Evolutionary conservation across 106 monocot species (phyloP).

Genomic region (Acorus gramineus): DNA sequence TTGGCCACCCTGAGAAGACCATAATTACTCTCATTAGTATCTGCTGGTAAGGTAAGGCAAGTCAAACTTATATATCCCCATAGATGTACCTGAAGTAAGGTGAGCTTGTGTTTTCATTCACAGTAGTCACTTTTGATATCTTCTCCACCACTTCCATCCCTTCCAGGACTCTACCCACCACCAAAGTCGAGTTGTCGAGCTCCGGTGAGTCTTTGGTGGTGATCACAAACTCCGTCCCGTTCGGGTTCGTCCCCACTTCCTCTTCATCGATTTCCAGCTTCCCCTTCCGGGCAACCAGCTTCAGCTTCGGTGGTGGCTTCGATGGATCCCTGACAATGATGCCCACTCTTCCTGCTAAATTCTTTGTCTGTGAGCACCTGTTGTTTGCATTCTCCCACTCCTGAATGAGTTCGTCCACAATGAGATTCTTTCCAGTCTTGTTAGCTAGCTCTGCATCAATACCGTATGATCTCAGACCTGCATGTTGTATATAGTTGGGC

Average conservation of each 20-base stretch:
- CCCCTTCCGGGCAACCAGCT: conserved; percentile 54
- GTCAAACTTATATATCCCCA: neutral
- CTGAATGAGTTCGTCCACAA: conserved; percentile 11
- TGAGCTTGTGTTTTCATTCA: conserved; percentile 52
- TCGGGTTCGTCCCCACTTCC: conserved; percentile 35
- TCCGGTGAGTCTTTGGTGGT: conserved; percentile 35
- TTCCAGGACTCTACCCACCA: conserved; percentile 41
- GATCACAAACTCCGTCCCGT: conserved; percentile 67
- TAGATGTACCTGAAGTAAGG: conserved; percentile 57
- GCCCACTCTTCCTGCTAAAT: conserved; percentile 35
- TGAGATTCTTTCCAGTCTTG: conserved; percentile 8
- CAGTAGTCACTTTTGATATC: conserved; percentile 43
- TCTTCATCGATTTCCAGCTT: conserved; percentile 61
- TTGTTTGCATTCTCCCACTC: conserved; percentile 30
- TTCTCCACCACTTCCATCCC: conserved; percentile 64
- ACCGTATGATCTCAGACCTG: conserved; percentile 45
- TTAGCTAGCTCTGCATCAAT: conserved; percentile 36
- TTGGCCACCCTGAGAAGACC: conserved; percentile 41
- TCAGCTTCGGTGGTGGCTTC: conserved; percentile 43
- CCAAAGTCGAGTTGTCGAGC: conserved; percentile 32
- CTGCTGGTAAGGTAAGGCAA: neutral
- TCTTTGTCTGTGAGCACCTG: conserved; percentile 20
- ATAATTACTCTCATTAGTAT: neutral
- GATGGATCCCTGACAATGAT: conserved; percentile 45
- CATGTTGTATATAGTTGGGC: conserved; percentile 52